phyloP scores from a whole-genome alignment of 2,329 filamentous ascomycete genomes.

The Talaromyces atroroseus region DNA sequence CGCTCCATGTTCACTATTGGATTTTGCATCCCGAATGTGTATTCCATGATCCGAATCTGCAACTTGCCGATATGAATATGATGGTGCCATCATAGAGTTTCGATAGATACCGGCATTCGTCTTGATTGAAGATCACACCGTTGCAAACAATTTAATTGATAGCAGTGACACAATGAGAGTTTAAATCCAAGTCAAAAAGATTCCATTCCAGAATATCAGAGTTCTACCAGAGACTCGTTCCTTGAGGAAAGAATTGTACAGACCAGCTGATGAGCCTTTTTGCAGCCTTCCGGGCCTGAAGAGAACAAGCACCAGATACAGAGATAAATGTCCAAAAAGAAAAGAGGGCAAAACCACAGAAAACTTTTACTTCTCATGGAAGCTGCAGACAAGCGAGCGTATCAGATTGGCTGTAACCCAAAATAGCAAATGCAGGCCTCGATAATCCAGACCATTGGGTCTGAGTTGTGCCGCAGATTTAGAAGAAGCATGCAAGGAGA shows the following conservation, averaged over 20 bases:
- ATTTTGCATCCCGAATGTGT: background rate
- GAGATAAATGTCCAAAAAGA: background rate
- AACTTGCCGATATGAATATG: background rate
- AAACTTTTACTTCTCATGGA: background rate
- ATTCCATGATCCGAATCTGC: background rate
- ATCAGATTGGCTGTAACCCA: background rate
- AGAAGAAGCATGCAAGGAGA: background rate
- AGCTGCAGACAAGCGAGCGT: background rate
- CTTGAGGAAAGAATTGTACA: background rate
- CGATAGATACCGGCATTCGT: conserved; percentile 5
- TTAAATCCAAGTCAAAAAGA: background rate
- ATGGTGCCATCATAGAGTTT: conserved; percentile 1
- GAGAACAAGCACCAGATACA: conserved; percentile 2
- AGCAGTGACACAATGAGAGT: background rate
- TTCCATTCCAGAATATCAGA: background rate
- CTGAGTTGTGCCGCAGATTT: conserved; percentile 11
- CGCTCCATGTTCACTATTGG: background rate
- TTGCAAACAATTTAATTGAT: conserved; percentile 1
- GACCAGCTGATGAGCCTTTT: conserved; percentile 11
- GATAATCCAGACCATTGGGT: background rate
- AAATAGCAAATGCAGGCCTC: conserved; percentile 1
- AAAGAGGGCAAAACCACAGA: background rate
- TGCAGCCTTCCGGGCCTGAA: conserved; percentile 7
- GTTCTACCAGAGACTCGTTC: conserved; percentile 8
- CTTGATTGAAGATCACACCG: conserved; percentile 7